phyloP scores from a whole-genome alignment of 2,329 filamentous ascomycete species.

The Ophiostoma triangulosporum region DNA sequence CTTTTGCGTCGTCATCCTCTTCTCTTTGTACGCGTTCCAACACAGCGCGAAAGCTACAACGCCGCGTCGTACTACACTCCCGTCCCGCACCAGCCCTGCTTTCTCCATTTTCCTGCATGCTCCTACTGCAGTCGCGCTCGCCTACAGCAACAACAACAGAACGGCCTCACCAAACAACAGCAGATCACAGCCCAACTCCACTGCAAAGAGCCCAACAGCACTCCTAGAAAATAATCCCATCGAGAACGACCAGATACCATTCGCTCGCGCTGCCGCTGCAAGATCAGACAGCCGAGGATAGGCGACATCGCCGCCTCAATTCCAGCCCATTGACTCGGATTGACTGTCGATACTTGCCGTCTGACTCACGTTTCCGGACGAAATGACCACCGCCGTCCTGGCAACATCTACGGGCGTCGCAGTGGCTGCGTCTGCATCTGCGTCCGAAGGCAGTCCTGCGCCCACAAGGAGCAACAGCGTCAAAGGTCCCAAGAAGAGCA shows the following conservation, averaged over 20 bases:
- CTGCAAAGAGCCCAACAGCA: neutral
- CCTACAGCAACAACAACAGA: neutral
- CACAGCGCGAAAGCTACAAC: neutral
- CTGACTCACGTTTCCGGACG: neutral
- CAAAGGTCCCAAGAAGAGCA: neutral
- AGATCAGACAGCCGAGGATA: neutral
- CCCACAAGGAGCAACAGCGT: conserved; percentile 2
- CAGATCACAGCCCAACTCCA: conserved; percentile 6
- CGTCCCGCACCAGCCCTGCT: conserved; percentile 1
- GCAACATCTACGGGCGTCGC: neutral
- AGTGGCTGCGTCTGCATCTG: conserved; percentile 2
- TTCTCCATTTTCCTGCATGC: conserved; percentile 13
- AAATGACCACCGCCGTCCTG: conserved; percentile 9
- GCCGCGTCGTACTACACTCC: neutral
- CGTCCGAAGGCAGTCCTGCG: neutral
- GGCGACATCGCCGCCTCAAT: neutral
- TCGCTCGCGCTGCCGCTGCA: neutral
- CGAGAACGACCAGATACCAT: neutral
- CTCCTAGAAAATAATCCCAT: neutral
- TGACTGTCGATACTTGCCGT: neutral
- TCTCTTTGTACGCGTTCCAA: too few relatives aligned
- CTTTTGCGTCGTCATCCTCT: too few relatives aligned
- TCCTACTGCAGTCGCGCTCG: conserved; percentile 10
- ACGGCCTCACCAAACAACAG: neutral
- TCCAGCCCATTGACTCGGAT: neutral